Base-by-base conservation (phyloP, 179 eudicot species). In the Nepenthes alata region DNA sequence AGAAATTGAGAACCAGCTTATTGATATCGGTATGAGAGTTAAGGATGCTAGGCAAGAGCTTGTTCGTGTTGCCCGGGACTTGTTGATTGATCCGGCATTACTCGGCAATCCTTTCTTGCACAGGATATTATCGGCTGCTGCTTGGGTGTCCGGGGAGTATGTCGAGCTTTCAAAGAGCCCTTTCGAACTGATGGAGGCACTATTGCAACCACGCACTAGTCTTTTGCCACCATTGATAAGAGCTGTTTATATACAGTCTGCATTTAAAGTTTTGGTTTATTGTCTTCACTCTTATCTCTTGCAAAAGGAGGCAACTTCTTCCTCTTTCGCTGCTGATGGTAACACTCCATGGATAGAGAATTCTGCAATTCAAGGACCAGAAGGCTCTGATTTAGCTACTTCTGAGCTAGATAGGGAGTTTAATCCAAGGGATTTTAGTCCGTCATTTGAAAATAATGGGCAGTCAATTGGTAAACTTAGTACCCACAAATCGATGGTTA, bases 21-120 rank as follows among this genome's bases (percentile, higher is more conserved):
- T 89, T 67, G 98, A 93, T 80, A 93, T 93, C 76, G 95, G 98
- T 62, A 80, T 86, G 85, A 83, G 98, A 78, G 98, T 93, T 51
- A 85, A 80, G 73, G 96, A 93, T 78, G 98, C 76, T 36, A 89
- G 98, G 70, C 79, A 74, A 16, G 81, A 83, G 78, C 88, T 93
- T 54, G 88, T 89, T 58, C 78, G 66, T 60, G 87, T 89, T 57
- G 69, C 81, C 59, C 95, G 95, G 5, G 85, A 83, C 55, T 76
- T 89, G 47, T 78, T 93, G 57, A 89, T 87, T 45, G 98, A 93
- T 75, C 98, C 98, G 64, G 98, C 98, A 1, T 79, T 89, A 66
- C 88, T 89, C 45, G 96, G 98, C 35, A 89, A 89, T 67, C 89
- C 86, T 49, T 85, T 75, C 73, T 68, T 93, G 65, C 88, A 86